Conservation (phyloP, 2,329 filamentous ascomycete genomes). For the Pseudocercospora macadamiae region DNA sequence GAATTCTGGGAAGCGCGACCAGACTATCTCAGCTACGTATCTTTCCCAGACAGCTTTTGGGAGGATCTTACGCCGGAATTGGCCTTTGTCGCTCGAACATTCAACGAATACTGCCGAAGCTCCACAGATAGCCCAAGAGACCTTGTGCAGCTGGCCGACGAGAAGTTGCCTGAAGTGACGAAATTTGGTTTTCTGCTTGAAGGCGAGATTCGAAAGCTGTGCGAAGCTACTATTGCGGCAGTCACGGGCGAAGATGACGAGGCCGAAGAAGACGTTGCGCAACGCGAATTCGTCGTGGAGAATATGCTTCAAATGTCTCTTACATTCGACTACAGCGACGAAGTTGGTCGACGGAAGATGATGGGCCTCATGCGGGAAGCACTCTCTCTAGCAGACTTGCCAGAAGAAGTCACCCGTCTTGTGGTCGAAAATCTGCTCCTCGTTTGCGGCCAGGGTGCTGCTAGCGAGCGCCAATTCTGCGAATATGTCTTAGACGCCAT, state of each 20-base stretch:
- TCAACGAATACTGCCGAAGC: conserved; percentile 88
- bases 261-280: conserved; percentile 74
- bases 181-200: conserved; percentile 86
- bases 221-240: conserved; percentile 64
- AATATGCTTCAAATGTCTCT: conserved; percentile 90
- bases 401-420: conserved; percentile 90
- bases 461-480: conserved; percentile 80
- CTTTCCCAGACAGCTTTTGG: conserved; percentile 73
- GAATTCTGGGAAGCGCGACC: conserved; percentile 94
- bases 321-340: conserved; percentile 95
- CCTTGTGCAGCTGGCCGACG: conserved; percentile 76
- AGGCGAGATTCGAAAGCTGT: conserved; percentile 71
- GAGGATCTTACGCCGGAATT: conserved; percentile 81
- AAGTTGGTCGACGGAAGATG: conserved; percentile 94
- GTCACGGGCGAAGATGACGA: conserved; percentile 59
- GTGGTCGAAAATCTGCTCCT: conserved; percentile 78
- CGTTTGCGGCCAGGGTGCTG: conserved; percentile 74
- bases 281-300: conserved; percentile 94
- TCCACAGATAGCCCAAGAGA: conserved; percentile 65
- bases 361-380: conserved; percentile 85
- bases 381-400: conserved; percentile 81
- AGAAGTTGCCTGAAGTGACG: conserved; percentile 94
- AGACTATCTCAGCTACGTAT: conserved; percentile 73
- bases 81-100: conserved; percentile 86
- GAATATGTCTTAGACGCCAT: conserved; percentile 89